Evolutionary conservation across 2,329 filamentous ascomycete genomes (phyloP).

Genomic region (Calonectria honghensis): DNA sequence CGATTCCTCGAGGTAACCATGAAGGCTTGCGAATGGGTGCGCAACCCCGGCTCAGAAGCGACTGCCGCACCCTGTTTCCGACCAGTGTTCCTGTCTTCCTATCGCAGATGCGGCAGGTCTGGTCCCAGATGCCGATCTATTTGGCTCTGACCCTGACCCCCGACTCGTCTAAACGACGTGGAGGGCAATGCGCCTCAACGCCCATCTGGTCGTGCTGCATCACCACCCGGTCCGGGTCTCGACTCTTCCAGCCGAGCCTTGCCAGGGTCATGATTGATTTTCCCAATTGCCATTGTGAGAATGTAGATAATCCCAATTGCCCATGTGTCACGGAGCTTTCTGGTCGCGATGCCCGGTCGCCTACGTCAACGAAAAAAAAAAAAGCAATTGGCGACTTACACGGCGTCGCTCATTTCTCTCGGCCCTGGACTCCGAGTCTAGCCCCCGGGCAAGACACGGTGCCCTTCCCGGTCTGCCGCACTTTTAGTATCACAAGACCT

Average conservation of each 20-base stretch:
- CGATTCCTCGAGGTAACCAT: constrained; percentile 1
- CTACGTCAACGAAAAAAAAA: not conserved
- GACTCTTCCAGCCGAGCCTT: constrained; percentile 12
- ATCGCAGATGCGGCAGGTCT: constrained; percentile 39
- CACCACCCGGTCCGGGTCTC: constrained; percentile 28
- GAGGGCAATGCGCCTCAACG: constrained; percentile 39
- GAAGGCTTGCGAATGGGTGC: constrained; percentile 21
- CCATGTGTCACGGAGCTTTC: not conserved
- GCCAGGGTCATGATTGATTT: not conserved
- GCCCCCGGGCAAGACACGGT: constrained; percentile 24
- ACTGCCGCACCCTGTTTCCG: constrained; percentile 34
- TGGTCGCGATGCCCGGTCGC: not conserved
- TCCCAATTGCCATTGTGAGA: not conserved
- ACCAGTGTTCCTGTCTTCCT: constrained; percentile 33
- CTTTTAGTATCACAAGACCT: constrained; percentile 33
- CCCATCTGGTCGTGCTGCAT: constrained; percentile 29
- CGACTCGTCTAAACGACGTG: constrained; percentile 38
- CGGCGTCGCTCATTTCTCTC: constrained; percentile 1
- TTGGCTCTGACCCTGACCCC: constrained; percentile 44
- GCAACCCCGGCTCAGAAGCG: constrained; percentile 22
- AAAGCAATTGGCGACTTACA: constrained; percentile 33
- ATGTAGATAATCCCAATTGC: not conserved
- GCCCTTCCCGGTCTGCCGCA: constrained; percentile 43
- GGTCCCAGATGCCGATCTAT: constrained; percentile 47
- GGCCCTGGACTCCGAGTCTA: not conserved